Conservation (phyloP, 352 stramenopile species). For the Pythium chondricola region DNA sequence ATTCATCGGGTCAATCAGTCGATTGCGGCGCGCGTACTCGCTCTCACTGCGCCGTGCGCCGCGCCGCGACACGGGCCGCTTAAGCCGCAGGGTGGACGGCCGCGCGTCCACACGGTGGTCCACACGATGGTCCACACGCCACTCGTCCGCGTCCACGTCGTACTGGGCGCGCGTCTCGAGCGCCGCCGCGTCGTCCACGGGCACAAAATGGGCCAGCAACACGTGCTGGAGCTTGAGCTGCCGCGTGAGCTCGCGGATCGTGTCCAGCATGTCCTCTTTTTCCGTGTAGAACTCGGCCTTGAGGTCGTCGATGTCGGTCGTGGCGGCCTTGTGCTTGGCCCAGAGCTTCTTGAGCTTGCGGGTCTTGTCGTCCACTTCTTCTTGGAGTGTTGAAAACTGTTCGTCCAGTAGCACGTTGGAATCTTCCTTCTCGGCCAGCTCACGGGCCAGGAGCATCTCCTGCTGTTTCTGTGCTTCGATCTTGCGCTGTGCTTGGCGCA, state of each 20-base stretch:
- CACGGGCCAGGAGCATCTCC: conserved; percentile 77
- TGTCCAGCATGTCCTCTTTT: conserved; percentile 94
- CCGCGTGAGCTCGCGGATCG: conserved; percentile 89
- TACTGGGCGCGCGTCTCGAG: conserved; percentile 84
- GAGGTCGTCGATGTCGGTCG: conserved; percentile 90
- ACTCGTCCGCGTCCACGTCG: conserved; percentile 87
- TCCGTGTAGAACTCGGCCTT: conserved; percentile 91
- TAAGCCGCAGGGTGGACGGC: conserved; percentile 43
- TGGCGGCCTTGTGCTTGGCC: conserved; percentile 89
- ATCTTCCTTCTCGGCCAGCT: conserved; percentile 92
- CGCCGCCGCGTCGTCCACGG: conserved; percentile 52
- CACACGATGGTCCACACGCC: conserved; percentile 85
- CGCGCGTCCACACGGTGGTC: conserved; percentile 58
- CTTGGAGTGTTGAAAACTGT: conserved; percentile 84
- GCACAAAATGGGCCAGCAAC: conserved; percentile 87
- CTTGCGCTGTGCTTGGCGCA: conserved; percentile 87
- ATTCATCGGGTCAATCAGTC: conserved; percentile 84
- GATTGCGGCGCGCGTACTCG: conserved; percentile 82
- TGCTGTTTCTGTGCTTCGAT: conserved; percentile 81
- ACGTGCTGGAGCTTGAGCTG: conserved; percentile 95
- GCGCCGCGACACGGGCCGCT: conserved; percentile 54
- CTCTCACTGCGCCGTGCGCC: conserved; percentile 86
- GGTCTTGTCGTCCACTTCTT: conserved; percentile 93
- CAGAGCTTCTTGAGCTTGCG: conserved; percentile 95
- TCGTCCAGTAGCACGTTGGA: conserved; percentile 90